These are phyloP conservation scores for Mrakia gelida DNA, from an alignment of 768 basidiomycete species.

Conservation along the genomic window DNA sequence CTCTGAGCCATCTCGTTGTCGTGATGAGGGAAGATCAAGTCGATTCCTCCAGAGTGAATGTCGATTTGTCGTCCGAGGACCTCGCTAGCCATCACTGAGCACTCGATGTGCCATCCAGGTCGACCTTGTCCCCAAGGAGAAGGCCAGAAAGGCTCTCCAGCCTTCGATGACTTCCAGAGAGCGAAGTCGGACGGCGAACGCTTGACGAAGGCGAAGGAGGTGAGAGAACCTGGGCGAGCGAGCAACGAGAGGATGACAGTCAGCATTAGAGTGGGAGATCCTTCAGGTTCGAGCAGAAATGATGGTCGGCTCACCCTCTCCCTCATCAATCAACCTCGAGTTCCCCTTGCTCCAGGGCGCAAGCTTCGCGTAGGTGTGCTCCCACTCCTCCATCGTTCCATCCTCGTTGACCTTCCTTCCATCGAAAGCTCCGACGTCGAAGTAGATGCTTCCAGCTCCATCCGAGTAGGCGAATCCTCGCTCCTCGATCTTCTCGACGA, in stretches of 20 bases:
- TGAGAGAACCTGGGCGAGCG: slow-evolving; percentile 53
- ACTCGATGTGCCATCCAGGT: slow-evolving; percentile 99
- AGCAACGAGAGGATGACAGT: not conserved
- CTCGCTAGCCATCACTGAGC: slow-evolving; percentile 94
- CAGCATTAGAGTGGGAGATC: not conserved
- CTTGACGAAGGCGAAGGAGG: slow-evolving; percentile 55
- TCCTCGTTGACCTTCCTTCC: slow-evolving; percentile 37
- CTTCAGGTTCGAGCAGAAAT: not conserved
- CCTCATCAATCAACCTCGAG: slow-evolving; percentile 78
- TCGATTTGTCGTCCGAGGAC: slow-evolving; percentile 88
- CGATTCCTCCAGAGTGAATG: slow-evolving; percentile 95
- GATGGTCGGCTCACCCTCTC: slow-evolving; percentile 62
- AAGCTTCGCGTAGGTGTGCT: slow-evolving; percentile 85
- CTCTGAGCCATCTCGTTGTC: slow-evolving; percentile 98
- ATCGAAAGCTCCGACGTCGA: slow-evolving; percentile 80
- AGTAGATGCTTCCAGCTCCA: slow-evolving; percentile 81
- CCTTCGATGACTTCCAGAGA: slow-evolving; percentile 93
- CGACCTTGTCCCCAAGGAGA: slow-evolving; percentile 95
- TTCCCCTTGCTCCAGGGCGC: slow-evolving; percentile 97
- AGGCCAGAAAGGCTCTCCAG: slow-evolving; percentile 93
- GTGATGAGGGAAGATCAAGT: slow-evolving; percentile 98
- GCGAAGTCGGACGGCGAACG: slow-evolving; percentile 90
- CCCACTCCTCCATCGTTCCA: slow-evolving; percentile 39
- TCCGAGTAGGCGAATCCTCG: slow-evolving; percentile 76
- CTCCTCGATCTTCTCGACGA: slow-evolving; percentile 74